Percentiles rank a stretch among this genome's conserved stretches.
Conservation (phyloP, 2,329 filamentous ascomycete species). For the Aureobasidium sp. region DNA sequence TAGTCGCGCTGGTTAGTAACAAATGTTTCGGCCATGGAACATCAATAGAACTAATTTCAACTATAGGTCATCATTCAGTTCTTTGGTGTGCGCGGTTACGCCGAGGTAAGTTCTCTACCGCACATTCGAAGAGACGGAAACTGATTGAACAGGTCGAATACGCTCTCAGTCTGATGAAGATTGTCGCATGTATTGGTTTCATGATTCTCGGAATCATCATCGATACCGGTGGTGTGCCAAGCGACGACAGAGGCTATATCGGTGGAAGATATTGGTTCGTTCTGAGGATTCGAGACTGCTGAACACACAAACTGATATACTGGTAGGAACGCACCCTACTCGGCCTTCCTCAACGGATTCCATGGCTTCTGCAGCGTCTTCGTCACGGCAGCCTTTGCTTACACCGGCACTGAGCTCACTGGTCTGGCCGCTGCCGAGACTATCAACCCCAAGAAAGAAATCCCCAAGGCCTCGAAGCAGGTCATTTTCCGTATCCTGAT, state of each 20-base stretch:
- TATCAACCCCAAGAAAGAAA: conserved; percentile 37
- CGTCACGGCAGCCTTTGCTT: conserved; percentile 55
- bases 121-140: not conserved
- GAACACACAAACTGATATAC: not conserved
- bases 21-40: too few species aligned
- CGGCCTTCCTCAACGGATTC: conserved; percentile 47
- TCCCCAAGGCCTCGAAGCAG: conserved; percentile 18
- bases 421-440: conserved; percentile 44
- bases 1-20: conserved; percentile 21
- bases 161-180: conserved; percentile 28
- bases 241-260: conserved; percentile 46
- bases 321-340: conserved; percentile 16
- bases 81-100: conserved; percentile 30
- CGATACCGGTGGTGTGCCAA: conserved; percentile 51
- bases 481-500: conserved; percentile 20
- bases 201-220: conserved; percentile 57
- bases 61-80: conserved; percentile 22
- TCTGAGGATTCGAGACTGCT: conserved; percentile 30
- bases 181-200: conserved; percentile 48
- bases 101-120: conserved; percentile 28
- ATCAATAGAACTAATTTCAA: too few species aligned
- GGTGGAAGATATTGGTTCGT: conserved; percentile 49
- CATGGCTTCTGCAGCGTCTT: conserved; percentile 57
- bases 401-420: conserved; percentile 51
- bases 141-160: conserved; percentile 24